A percentile compares a stretch with the other conserved stretches of the same genome.
Evolutionary conservation across 1,139 yeast species (phyloP).

Genomic region (Lodderomyces elongisporus): DNA sequence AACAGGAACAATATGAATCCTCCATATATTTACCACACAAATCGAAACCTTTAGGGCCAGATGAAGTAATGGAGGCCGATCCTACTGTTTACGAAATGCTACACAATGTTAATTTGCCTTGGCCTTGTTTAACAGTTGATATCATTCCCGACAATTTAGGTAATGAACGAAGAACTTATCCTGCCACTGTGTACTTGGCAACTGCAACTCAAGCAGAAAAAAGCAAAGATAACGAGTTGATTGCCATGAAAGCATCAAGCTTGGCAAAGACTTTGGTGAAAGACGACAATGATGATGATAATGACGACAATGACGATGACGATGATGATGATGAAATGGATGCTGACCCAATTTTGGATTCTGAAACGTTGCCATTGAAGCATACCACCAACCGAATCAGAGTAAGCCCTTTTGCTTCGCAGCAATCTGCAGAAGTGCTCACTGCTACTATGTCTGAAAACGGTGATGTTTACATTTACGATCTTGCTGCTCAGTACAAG

Average conservation of each 20-base stretch:
- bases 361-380: conserved; percentile 69
- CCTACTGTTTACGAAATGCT: conserved; percentile 95
- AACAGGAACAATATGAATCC: conserved; percentile 26
- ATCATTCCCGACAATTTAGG: conserved; percentile 84
- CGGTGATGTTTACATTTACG: conserved; percentile 86
- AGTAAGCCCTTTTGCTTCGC: conserved; percentile 76
- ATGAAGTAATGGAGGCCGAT: conserved; percentile 94
- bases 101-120: conserved; percentile 87
- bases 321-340: conserved; percentile 65
- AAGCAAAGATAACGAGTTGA: conserved; percentile 81
- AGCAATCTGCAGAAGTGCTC: conserved; percentile 72
- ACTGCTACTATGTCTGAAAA: conserved; percentile 87
- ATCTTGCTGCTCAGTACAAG: conserved; percentile 66
- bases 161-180: conserved; percentile 80
- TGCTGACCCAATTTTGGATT: conserved; percentile 81
- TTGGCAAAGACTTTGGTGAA: conserved; percentile 79
- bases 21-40: conserved; percentile 77
- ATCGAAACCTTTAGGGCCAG: conserved; percentile 88
- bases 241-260: conserved; percentile 77
- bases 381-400: conserved; percentile 88
- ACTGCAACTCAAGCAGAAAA: conserved; percentile 94
- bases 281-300: conserved; percentile 70
- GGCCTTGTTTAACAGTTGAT: conserved; percentile 96
- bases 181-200: conserved; percentile 79
- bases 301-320: conserved; percentile 55